These are phyloP conservation scores for Aspergillus sclerotiicarbonarius DNA, from an alignment of 495 filamentous ascomycete species.

Conservation along the genomic window DNA sequence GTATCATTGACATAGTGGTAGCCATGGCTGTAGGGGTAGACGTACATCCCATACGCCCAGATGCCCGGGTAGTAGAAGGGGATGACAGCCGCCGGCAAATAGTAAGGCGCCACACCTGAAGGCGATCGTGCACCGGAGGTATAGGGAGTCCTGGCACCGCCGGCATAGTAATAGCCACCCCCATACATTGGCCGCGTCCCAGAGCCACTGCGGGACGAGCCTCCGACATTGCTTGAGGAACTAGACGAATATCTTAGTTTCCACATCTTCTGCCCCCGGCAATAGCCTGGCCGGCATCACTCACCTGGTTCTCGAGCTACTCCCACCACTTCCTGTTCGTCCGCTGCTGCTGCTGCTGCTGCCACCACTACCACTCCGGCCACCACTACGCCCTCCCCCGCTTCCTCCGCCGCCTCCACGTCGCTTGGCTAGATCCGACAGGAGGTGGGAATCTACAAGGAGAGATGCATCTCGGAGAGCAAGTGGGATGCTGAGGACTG, in stretches of 20 bases:
- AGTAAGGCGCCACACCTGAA: constrained; percentile 55
- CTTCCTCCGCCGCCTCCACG: constrained; percentile 45
- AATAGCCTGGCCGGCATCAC: neutral
- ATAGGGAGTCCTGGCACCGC: constrained; percentile 72
- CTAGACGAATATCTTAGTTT: constrained; percentile 7
- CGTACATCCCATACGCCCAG: constrained; percentile 52
- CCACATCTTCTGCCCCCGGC: neutral
- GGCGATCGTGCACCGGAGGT: constrained; percentile 55
- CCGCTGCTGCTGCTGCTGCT: constrained; percentile 26
- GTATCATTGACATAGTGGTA: constrained; percentile 52
- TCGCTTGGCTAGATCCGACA: constrained; percentile 43
- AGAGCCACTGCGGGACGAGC: constrained; percentile 63
- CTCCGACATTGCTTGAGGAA: constrained; percentile 53
- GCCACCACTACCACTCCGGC: no score
- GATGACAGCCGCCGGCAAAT: constrained; percentile 57
- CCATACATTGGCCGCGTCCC: constrained; percentile 60
- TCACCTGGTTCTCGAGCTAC: constrained; percentile 22
- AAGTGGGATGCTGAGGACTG: no score
- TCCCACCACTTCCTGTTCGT: constrained; percentile 23
- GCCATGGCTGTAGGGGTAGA: constrained; percentile 67
- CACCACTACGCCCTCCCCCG: no score
- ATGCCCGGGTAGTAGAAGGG: constrained; percentile 53
- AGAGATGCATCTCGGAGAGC: no score
- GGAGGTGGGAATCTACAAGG: no score
- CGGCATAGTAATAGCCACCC: constrained; percentile 71